Conservation (phyloP, 225 moss, liverwort and hornwort species). For the Bryoerythrophyllum caledonicum region DNA sequence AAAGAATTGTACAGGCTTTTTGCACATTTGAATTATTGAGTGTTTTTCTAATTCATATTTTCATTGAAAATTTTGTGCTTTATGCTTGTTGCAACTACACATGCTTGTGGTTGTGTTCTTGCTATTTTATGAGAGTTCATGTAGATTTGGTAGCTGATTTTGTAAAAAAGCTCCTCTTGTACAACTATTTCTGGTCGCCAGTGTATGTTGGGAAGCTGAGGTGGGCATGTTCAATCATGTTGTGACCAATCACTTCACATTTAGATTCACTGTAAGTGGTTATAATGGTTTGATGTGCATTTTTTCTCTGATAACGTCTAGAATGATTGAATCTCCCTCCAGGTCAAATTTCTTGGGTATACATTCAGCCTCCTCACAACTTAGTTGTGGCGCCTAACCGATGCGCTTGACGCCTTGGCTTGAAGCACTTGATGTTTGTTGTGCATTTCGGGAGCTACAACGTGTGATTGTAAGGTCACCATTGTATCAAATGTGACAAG, state of each 20-base stretch:
- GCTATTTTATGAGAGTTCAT: too few species aligned
- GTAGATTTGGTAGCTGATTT: too few species aligned
- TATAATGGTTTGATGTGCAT: background rate
- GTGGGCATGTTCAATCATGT: constrained; percentile 48
- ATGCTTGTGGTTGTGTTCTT: too few species aligned
- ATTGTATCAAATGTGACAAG: too few species aligned
- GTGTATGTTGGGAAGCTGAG: constrained; percentile 92
- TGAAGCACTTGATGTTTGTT: constrained; percentile 84
- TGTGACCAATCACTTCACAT: background rate
- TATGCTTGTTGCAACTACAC: too few species aligned
- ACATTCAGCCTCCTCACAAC: constrained; percentile 89
- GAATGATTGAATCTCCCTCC: background rate
- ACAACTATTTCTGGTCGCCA: too few species aligned
- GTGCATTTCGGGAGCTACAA: constrained; percentile 97
- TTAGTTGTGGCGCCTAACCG: constrained; percentile 67
- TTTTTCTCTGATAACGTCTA: background rate
- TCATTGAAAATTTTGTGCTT: too few species aligned
- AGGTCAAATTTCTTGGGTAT: constrained; percentile 98
- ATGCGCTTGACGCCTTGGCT: constrained; percentile 69
- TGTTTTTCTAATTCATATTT: too few species aligned
- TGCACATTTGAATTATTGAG: too few species aligned
- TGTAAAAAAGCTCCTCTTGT: too few species aligned
- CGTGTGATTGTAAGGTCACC: too few species aligned
- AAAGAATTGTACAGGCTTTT: too few species aligned
- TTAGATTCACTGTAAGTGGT: background rate